Conservation (phyloP, 148 eudicot genomes). For the Vaccinium myrtillus region DNA sequence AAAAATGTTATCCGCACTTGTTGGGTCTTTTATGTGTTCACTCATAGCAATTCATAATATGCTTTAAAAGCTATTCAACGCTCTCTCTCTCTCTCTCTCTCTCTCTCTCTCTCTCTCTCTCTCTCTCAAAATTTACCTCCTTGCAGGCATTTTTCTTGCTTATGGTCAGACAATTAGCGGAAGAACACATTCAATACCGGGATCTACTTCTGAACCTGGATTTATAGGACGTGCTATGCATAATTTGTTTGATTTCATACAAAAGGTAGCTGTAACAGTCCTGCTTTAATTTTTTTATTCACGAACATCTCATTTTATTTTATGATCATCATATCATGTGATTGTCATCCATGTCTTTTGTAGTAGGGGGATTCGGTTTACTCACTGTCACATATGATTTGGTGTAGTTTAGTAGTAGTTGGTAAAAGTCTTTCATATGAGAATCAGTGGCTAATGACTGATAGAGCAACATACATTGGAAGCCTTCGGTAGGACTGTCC, state of each 20-base stretch:
- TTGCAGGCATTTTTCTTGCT: constrained; percentile 85
- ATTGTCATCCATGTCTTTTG: not conserved
- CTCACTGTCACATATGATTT: not conserved
- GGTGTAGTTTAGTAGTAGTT: not conserved
- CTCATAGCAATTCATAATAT: too few species aligned
- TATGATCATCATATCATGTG: not conserved
- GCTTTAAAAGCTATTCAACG: too few species aligned
- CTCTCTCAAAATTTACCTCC: not conserved
- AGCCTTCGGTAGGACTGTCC: not conserved
- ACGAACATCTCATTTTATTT: not conserved
- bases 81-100: not conserved
- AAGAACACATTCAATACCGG: constrained; percentile 97
- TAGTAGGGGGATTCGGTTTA: not conserved
- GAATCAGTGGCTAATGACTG: not conserved
- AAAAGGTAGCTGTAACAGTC: constrained; percentile 51
- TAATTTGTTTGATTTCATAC: constrained; percentile 65
- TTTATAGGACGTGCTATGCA: constrained; percentile 83
- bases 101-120: not conserved
- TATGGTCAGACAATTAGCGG: constrained; percentile 98
- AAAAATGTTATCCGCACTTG: too few species aligned
- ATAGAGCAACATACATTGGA: not conserved
- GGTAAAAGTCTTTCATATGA: not conserved
- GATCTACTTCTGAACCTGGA: constrained; percentile 73
- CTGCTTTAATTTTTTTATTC: not conserved
- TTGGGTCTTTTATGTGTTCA: too few species aligned